phyloP scores from a whole-genome alignment of 805 yeast species.

The Torulaspora quercuum region DNA sequence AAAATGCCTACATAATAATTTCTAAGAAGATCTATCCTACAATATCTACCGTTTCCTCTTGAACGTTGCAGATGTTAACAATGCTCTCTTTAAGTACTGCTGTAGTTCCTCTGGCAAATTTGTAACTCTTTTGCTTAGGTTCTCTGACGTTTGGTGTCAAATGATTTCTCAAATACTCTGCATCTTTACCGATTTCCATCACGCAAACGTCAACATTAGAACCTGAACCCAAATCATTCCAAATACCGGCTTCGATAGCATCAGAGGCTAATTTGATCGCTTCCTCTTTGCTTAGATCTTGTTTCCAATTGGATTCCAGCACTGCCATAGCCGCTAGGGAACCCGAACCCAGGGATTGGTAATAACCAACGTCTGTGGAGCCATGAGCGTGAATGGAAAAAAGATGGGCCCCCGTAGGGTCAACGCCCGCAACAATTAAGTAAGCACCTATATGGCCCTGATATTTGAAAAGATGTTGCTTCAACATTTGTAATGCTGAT shows the following conservation, averaged over 20 bases:
- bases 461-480: constrained; percentile 93
- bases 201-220: constrained; percentile 97
- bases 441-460: constrained; percentile 98
- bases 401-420: constrained; percentile 92
- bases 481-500: constrained; percentile 85
- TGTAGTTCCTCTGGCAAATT: constrained; percentile 91
- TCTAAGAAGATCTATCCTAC: constrained; percentile 26
- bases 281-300: constrained; percentile 74
- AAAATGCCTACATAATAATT: constrained; percentile 11
- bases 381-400: constrained; percentile 97
- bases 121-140: constrained; percentile 75
- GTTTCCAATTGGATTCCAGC: constrained; percentile 82
- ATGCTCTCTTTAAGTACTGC: constrained; percentile 71
- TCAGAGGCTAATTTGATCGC: constrained; percentile 89
- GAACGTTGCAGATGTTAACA: constrained; percentile 61
- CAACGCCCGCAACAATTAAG: constrained; percentile 95
- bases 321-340: constrained; percentile 99
- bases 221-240: constrained; percentile 99
- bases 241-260: constrained; percentile 96
- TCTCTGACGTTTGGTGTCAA: constrained; percentile 87
- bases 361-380: constrained; percentile 92
- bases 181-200: constrained; percentile 89
- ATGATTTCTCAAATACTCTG: constrained; percentile 79
- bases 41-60: constrained; percentile 53
- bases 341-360: constrained; percentile 92